phyloP scores from a whole-genome alignment of 495 filamentous ascomycete genomes.

The Podospora pseudocomata region DNA sequence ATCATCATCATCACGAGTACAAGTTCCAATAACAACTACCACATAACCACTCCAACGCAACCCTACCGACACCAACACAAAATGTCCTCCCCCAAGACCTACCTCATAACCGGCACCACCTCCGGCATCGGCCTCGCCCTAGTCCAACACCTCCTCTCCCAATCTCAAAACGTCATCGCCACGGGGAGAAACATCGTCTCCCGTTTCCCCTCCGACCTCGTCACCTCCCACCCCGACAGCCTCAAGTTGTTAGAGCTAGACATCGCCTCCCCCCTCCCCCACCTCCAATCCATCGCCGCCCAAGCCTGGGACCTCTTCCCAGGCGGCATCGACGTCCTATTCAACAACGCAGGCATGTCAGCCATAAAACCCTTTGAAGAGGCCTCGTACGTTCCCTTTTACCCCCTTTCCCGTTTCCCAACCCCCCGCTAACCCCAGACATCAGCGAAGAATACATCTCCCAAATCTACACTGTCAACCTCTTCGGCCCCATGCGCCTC shows the following conservation, averaged over 20 bases:
- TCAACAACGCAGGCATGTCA: conserved; percentile 35
- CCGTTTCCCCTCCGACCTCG: conserved; percentile 22
- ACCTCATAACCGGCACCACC: conserved; percentile 33
- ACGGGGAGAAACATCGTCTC: conserved; percentile 31
- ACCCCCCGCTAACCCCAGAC: neutral
- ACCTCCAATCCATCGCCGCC: conserved; percentile 20
- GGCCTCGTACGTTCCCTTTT: conserved; percentile 21
- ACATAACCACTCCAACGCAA: neutral
- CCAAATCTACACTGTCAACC: conserved; percentile 41
- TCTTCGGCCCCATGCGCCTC: conserved; percentile 35
- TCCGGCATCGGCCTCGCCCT: conserved; percentile 34
- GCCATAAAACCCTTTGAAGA: conserved; percentile 23
- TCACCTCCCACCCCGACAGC: conserved; percentile 6
- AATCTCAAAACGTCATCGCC: conserved; percentile 50
- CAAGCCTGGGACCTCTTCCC: conserved; percentile 25
- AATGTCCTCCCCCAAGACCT: conserved; percentile 26
- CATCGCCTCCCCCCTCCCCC: conserved; percentile 30
- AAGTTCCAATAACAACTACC: neutral
- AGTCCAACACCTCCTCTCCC: conserved; percentile 39
- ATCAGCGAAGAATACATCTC: conserved; percentile 35
- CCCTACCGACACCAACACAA: neutral
- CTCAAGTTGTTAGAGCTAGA: conserved; percentile 41
- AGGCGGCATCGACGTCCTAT: conserved; percentile 32
- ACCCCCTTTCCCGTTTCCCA: neutral
- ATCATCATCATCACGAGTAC: neutral